Evolutionary conservation across 495 filamentous ascomycete genomes (phyloP), one percentile per base, ranked within the genome.

Genomic region (Amphirosellinia nigrospora): DNA sequence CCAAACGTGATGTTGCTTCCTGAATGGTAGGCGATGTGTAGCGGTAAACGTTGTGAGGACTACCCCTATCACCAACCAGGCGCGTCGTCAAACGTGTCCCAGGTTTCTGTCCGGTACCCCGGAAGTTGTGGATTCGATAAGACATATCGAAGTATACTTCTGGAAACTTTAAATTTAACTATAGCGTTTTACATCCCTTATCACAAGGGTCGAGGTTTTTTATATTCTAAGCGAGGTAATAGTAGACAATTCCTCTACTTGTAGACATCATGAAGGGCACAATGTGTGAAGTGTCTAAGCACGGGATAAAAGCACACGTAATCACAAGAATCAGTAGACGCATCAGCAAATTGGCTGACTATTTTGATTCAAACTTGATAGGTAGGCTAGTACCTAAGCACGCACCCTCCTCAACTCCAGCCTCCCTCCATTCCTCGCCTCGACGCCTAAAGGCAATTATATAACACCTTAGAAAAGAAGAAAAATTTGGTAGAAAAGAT

Each of bases 11-110:
- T 50, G 30, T 11, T n/a, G 23, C 39, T 45, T 26, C 59, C 19
- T n/a, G 7, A n/a, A 34, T 21, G 3, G 15, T 50, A 16, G 13
- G 61, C 30, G 1, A 28, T 41, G 21, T 41, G 46, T 39, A 21
- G 28, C 32, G 9, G n/a, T 53, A 39, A n/a, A 41, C 41, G n/a
- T 32, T 38, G 63, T 65, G 46, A 65, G 53, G 32, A 34, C 9
- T 26, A 11, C 32, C 46, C 63, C 34, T 65, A 53, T 65, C 63
- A 65, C 63, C 6, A 8, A 23, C 16, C 30, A 30, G 63, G 63
- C 63, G 63, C 63, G 46, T 65, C 19, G 11, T 53, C 63, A 65
- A 65, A 65, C 63, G 10, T 16, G 30, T 21, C 19, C 19, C 6
- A 43, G 58, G 1, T 0, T 10, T 0, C 19, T 36, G 6, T 16